Conservation (phyloP, 177 flowering plant genomes). For the Vitis hybrid region DNA sequence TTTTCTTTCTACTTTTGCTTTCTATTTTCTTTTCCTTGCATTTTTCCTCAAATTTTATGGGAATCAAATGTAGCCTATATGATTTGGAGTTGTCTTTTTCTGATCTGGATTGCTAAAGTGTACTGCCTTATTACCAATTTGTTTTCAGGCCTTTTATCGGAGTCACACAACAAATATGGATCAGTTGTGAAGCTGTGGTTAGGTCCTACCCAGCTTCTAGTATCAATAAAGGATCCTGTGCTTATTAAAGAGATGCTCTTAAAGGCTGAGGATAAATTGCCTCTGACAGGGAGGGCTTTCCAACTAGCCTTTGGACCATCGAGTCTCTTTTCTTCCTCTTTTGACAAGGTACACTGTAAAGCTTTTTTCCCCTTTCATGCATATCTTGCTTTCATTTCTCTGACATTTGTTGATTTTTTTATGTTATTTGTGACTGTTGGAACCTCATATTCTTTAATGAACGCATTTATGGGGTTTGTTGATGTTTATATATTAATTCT, state of each 20-base stretch:
- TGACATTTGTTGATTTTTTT: background rate
- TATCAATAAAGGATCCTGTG: slow-evolving; percentile 53
- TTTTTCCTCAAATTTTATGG: no score
- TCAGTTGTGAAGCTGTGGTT: slow-evolving; percentile 65
- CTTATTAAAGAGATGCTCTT: slow-evolving; percentile 56
- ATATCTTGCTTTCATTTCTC: background rate
- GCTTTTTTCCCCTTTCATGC: background rate
- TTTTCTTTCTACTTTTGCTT: no score
- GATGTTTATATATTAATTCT: no score
- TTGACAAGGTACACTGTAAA: slow-evolving; percentile 36
- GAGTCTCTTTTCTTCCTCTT: slow-evolving; percentile 57
- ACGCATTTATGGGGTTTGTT: no score
- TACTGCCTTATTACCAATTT: no score
- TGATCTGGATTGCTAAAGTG: no score
- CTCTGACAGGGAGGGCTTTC: slow-evolving; percentile 53
- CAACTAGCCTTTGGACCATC: slow-evolving; percentile 62
- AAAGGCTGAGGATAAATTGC: slow-evolving; percentile 68
- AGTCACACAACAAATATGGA: slow-evolving; percentile 59
- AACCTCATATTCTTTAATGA: no score
- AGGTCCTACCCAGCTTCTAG: slow-evolving; percentile 63
- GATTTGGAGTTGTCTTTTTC: no score
- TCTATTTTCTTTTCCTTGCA: no score
- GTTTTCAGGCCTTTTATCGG: slow-evolving; percentile 15
- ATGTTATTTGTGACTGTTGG: background rate
- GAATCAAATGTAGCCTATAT: no score